phyloP scores from a whole-genome alignment of 73 alveolate genomes.

The Paramecium caudatum region DNA sequence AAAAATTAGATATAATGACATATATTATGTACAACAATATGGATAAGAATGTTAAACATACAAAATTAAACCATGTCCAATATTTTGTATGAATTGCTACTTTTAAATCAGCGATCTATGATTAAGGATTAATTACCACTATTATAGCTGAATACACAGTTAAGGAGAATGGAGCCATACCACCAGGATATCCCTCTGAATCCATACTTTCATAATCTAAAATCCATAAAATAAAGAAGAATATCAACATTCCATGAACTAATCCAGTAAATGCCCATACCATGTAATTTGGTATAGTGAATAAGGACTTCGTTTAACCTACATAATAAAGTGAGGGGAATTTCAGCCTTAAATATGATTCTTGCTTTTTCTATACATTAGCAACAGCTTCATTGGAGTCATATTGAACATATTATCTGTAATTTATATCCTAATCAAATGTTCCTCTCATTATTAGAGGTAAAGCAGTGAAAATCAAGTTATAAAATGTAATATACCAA shows the following conservation, averaged over 20 bases:
- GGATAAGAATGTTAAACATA: slow-evolving; percentile 48
- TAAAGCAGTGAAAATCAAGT: slow-evolving; percentile 92
- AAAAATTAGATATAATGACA: slow-evolving; percentile 41
- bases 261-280: slow-evolving; percentile 71
- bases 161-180: slow-evolving; percentile 55
- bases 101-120: slow-evolving; percentile 67
- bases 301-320: slow-evolving; percentile 63
- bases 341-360: slow-evolving; percentile 34
- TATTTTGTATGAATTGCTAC: slow-evolving; percentile 63
- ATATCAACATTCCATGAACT: slow-evolving; percentile 67
- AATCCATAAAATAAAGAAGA: slow-evolving; percentile 58
- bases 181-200: slow-evolving; percentile 61
- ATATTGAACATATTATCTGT: slow-evolving; percentile 28
- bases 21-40: slow-evolving; percentile 57
- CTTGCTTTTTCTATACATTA: slow-evolving; percentile 12
- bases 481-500: slow-evolving; percentile 96
- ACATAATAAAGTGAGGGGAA: slow-evolving; percentile 69
- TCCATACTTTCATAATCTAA: slow-evolving; percentile 21
- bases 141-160: slow-evolving; percentile 61
- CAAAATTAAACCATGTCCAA: slow-evolving; percentile 74
- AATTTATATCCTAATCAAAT: slow-evolving; percentile 72
- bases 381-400: background rate
- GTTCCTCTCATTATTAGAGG: slow-evolving; percentile 69
- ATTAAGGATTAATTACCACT: slow-evolving; percentile 28
- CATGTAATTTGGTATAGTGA: slow-evolving; percentile 54